These are phyloP conservation scores for Basipetospora chlamydospora DNA, from an alignment of 2,329 filamentous ascomycete genomes.

Conservation along the genomic window DNA sequence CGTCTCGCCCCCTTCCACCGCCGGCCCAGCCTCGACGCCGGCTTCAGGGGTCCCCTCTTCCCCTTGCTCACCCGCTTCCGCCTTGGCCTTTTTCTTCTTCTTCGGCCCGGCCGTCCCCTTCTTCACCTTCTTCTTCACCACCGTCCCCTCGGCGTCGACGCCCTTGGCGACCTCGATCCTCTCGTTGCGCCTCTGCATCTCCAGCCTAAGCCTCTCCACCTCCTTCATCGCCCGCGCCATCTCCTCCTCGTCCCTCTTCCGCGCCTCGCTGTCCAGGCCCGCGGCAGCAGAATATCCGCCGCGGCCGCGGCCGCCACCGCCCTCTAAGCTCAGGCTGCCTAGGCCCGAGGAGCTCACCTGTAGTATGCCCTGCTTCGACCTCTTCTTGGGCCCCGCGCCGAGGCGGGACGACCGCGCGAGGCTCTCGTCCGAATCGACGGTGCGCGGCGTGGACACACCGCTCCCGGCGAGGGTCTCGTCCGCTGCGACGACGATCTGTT, in stretches of 20 bases:
- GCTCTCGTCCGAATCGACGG: constrained; percentile 40
- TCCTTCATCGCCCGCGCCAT: constrained; percentile 82
- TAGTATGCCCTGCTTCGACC: constrained; percentile 46
- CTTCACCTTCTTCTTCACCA: constrained; percentile 55
- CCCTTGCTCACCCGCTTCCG: constrained; percentile 6
- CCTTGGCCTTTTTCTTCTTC: constrained; percentile 21
- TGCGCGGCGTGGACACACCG: constrained; percentile 30
- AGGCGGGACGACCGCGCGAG: constrained; percentile 19
- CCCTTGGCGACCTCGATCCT: constrained; percentile 56
- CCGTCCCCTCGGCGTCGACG: constrained; percentile 48
- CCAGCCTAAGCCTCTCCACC: constrained; percentile 69
- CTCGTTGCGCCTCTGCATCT: constrained; percentile 78
- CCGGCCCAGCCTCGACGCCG: background rate
- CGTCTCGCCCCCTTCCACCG: constrained; percentile 11
- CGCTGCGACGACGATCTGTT: constrained; percentile 51
- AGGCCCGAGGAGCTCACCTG: constrained; percentile 81
- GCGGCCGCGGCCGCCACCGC: too few relatives aligned
- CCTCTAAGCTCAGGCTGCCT: constrained; percentile 50
- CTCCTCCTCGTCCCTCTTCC: constrained; percentile 67
- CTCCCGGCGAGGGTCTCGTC: constrained; percentile 57
- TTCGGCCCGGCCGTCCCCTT: constrained; percentile 30
- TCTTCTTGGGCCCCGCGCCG: too few relatives aligned
- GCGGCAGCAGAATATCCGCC: too few relatives aligned
- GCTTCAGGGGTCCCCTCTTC: constrained; percentile 7
- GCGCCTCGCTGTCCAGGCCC: constrained; percentile 33